Base-by-base conservation (phyloP, 192 early-diverging fungal species). In the Coemansia sp. region DNA sequence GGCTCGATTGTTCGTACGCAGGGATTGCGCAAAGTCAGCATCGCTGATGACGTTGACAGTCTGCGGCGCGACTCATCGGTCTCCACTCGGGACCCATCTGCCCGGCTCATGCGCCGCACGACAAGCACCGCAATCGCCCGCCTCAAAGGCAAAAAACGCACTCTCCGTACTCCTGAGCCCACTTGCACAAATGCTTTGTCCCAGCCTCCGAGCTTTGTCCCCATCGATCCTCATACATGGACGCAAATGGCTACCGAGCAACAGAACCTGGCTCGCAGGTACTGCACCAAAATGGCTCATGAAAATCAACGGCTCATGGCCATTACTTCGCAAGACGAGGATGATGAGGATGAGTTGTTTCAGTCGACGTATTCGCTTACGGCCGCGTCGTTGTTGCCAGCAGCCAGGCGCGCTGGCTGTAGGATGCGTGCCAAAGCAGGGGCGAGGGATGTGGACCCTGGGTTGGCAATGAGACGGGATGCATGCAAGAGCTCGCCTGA, bases 341-440 rank as follows among this genome's bases (percentile, higher is more conserved):
- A 63, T 5, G 51, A 37, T 4, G 61, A 37, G 19, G 48, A 49
- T 21, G 51, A 60, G 45, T 23, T 69, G 52, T 51, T 69, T 6
- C 60, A 62, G 55, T 69, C 67, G n/a, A 51, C 54, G 29, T 69
- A 69, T 43, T 69, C 67, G 54, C 67, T 69, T 6, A 62, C 67
- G 2, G 59, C 59, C 1, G 27, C 57, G 2, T 69, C 67, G 31
- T 29, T 69, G 37, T 47, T 69, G 3, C 47, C 68, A 9, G 52
- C 56, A 0, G 45, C 68, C 19, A 19, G 52, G 35, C 68, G 68
- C 31, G 60, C 43, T 1, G 67, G 41, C 11, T 21, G 64, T 19
- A 22, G 17, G 6, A 29, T 50, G 17, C 1, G 26, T 6, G 54
- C 53, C 27, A 27, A 35, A 35, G 22, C 16, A 31, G 56, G 31